These are phyloP conservation scores for Aspergillus haitiensis DNA, from an alignment of 495 filamentous ascomycete species.

Conservation along the genomic window DNA sequence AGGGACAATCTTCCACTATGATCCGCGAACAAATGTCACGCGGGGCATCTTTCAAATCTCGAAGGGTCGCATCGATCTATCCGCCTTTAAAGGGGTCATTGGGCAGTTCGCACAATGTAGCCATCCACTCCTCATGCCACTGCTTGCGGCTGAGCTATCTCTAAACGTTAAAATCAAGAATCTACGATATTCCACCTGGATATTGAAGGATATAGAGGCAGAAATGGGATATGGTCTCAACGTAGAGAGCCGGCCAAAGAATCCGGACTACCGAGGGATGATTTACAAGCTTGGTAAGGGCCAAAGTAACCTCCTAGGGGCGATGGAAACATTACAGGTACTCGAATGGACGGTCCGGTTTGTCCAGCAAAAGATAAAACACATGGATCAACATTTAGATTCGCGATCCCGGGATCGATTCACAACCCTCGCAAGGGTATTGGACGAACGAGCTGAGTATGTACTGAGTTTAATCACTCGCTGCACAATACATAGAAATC, in stretches of 20 bases:
- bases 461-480: neutral
- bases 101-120: neutral
- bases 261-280: neutral
- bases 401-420: neutral
- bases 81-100: neutral
- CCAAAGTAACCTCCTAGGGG: neutral
- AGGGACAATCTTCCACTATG: neutral
- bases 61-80: neutral
- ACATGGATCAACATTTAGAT: neutral
- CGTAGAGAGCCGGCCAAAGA: neutral
- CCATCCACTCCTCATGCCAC: neutral
- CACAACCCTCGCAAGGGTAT: neutral
- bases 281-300: neutral
- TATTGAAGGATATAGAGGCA: neutral
- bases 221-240: neutral
- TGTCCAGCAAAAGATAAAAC: neutral
- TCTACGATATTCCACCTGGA: neutral
- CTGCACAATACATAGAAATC: neutral
- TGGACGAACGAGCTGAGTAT: neutral
- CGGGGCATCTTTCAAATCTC: neutral
- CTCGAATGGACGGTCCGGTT: neutral
- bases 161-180: neutral
- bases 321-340: neutral
- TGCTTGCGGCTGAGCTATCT: neutral
- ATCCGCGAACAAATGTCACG: neutral